Evolutionary conservation across 2,329 filamentous ascomycete species (phyloP).

Genomic region (Claviceps sp.): DNA sequence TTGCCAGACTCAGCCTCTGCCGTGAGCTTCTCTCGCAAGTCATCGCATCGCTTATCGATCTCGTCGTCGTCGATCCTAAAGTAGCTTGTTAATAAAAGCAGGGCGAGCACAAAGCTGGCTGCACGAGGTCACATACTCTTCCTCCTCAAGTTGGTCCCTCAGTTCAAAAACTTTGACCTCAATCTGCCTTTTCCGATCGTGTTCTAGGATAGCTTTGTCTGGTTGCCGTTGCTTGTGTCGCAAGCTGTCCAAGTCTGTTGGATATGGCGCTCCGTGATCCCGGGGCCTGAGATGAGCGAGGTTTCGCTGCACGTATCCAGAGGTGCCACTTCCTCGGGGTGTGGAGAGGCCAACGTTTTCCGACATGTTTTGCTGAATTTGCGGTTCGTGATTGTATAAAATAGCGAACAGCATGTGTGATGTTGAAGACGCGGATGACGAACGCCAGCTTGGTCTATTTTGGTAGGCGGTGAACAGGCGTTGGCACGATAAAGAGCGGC

Average conservation of each 20-base stretch:
- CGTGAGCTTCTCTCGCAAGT: constrained; percentile 26
- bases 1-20: constrained; percentile 23
- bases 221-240: constrained; percentile 72
- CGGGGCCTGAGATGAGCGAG: constrained; percentile 76
- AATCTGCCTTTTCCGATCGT: constrained; percentile 80
- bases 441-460: not conserved
- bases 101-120: not conserved
- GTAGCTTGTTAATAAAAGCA: constrained; percentile 6
- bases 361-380: constrained; percentile 48
- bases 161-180: constrained; percentile 91
- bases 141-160: constrained; percentile 81
- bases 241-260: constrained; percentile 52
- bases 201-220: constrained; percentile 84
- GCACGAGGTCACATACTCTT: constrained; percentile 40
- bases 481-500: constrained; percentile 10
- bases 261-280: constrained; percentile 67
- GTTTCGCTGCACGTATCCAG: constrained; percentile 95
- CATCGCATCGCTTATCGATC: constrained; percentile 54
- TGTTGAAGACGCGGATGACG: not conserved
- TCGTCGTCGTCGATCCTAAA: constrained; percentile 70
- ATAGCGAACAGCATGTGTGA: not conserved
- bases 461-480: constrained; percentile 12
- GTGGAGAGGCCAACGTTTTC: constrained; percentile 95
- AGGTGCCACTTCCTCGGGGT: constrained; percentile 87
- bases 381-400: not conserved